Conservation (phyloP, 2,329 filamentous ascomycete genomes). For the Niveomyces coronatus region DNA sequence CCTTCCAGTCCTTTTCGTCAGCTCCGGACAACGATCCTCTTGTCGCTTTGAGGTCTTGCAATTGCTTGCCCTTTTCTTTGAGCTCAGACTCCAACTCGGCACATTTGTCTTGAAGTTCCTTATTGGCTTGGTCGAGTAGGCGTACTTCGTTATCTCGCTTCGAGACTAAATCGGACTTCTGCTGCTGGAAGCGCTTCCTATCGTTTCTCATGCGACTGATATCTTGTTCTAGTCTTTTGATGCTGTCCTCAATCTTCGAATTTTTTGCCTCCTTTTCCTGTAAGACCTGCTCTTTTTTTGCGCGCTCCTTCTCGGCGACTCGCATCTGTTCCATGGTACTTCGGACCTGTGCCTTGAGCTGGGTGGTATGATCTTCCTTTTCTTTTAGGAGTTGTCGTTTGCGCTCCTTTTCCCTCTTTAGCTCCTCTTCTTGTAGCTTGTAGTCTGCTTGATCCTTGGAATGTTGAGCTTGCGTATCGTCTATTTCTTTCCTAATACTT, state of each 20-base stretch:
- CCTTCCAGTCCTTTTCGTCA: constrained; percentile 48
- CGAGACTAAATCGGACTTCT: constrained; percentile 40
- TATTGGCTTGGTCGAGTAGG: constrained; percentile 44
- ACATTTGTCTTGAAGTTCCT: constrained; percentile 53
- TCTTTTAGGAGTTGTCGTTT: constrained; percentile 71
- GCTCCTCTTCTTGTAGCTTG: constrained; percentile 51
- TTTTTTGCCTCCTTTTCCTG: constrained; percentile 60
- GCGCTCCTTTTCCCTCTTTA: constrained; percentile 69
- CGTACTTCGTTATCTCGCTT: constrained; percentile 42
- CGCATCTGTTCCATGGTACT: constrained; percentile 74
- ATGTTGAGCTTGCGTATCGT: constrained; percentile 63
- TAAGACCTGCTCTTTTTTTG: constrained; percentile 63
- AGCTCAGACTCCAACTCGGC: constrained; percentile 61
- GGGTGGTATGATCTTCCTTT: constrained; percentile 82
- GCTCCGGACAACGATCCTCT: constrained; percentile 52
- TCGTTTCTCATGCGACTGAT: constrained; percentile 49
- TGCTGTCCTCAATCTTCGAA: constrained; percentile 59
- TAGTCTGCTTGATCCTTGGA: constrained; percentile 63
- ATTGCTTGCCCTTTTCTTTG: constrained; percentile 52
- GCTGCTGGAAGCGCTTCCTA: constrained; percentile 41
- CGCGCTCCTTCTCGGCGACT: constrained; percentile 65
- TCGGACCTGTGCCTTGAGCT: constrained; percentile 71
- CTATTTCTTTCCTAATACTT: constrained; percentile 69
- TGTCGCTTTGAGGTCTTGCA: constrained; percentile 65
- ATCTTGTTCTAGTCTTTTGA: constrained; percentile 56